These are phyloP conservation scores for Kurtzmaniella fragi DNA, from an alignment of 805 yeast species.

Conservation along the genomic window DNA sequence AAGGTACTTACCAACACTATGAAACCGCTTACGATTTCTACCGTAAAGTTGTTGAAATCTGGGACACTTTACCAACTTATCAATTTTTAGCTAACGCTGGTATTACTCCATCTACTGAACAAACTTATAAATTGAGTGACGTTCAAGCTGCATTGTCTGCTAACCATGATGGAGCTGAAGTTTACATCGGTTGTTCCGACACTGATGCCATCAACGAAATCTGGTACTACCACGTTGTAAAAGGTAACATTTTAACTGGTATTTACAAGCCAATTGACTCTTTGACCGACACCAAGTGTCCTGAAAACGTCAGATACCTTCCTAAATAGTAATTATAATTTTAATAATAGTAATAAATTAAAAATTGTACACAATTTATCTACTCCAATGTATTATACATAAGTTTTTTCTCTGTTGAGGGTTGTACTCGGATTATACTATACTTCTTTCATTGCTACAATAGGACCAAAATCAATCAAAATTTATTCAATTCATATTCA, in stretches of 20 bases:
- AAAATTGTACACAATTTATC: neutral
- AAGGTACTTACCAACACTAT: conserved; percentile 18
- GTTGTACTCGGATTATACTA: neutral
- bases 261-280: conserved; percentile 57
- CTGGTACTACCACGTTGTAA: conserved; percentile 77
- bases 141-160: conserved; percentile 48
- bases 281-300: conserved; percentile 56
- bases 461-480: too few relatives aligned
- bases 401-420: neutral
- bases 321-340: conserved; percentile 60
- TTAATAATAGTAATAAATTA: too few relatives aligned
- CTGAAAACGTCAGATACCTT: conserved; percentile 55
- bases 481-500: neutral
- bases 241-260: conserved; percentile 69
- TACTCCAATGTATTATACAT: neutral
- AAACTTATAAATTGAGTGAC: conserved; percentile 53
- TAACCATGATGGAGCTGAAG: conserved; percentile 49
- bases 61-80: conserved; percentile 59
- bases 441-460: too few relatives aligned
- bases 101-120: conserved; percentile 57
- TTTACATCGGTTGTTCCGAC: conserved; percentile 56
- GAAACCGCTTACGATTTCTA: conserved; percentile 66
- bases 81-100: conserved; percentile 63
- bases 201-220: conserved; percentile 48
- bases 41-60: conserved; percentile 54